These are phyloP conservation scores for Gracilaria gracilis DNA, from an alignment of 23 red algal genomes.

Conservation along the genomic window DNA sequence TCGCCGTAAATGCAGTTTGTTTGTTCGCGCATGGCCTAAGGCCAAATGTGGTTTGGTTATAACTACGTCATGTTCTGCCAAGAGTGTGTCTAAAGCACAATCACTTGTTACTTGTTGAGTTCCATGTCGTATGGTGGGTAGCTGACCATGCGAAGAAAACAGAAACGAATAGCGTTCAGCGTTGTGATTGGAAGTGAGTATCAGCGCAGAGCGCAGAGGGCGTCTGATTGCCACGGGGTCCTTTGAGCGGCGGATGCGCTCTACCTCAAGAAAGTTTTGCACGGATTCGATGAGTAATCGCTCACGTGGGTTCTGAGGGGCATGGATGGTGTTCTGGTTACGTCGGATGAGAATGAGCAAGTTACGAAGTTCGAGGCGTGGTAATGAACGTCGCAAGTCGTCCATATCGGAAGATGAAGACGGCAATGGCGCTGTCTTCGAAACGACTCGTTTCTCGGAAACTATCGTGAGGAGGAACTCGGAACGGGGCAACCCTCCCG, in stretches of 20 bases:
- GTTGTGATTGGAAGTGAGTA: slow-evolving; percentile 4
- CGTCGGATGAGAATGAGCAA: slow-evolving; percentile 11
- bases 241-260: slow-evolving; percentile 29
- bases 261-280: slow-evolving; percentile 16
- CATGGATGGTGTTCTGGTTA: no score
- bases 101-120: slow-evolving; percentile 6
- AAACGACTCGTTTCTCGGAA: not conserved
- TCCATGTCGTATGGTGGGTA: not conserved
- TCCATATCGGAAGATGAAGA: not conserved
- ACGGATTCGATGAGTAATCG: slow-evolving; percentile 6
- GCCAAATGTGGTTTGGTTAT: not conserved
- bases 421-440: slow-evolving; percentile 6
- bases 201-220: slow-evolving; percentile 8
- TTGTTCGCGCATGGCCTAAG: not conserved
- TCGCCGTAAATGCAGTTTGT: slow-evolving; percentile 26
- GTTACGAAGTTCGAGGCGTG: slow-evolving; percentile 24
- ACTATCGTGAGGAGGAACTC: slow-evolving; percentile 2
- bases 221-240: slow-evolving; percentile 26
- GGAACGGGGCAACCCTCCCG: not conserved
- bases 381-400: not conserved
- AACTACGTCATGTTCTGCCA: slow-evolving; percentile 27
- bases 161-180: not conserved
- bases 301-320: slow-evolving; percentile 2
- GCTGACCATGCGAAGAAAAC: slow-evolving; percentile 27
- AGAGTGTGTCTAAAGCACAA: not conserved